Percentiles rank a stretch among this genome's conserved stretches.
Conservation (phyloP, 208 protist species). For the Crithidia fasciculata region DNA sequence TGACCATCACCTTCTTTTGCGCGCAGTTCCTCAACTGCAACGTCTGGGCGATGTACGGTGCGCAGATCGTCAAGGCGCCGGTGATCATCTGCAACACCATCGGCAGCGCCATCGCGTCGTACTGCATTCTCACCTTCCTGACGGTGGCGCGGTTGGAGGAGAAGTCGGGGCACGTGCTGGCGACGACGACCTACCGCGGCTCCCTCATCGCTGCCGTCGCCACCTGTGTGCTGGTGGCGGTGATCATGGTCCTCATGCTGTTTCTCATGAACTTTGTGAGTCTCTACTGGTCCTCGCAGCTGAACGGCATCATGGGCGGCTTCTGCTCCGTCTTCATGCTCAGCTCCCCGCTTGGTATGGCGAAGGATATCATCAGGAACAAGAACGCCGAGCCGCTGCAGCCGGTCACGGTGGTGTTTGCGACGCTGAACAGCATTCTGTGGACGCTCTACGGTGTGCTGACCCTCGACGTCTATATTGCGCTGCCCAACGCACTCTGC, state of each 20-base stretch:
- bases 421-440: conserved; percentile 55
- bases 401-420: conserved; percentile 53
- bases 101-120: conserved; percentile 52
- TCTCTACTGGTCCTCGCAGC: conserved; percentile 15
- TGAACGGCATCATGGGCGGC: conserved; percentile 59
- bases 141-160: conserved; percentile 58
- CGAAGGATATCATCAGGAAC: conserved; percentile 57
- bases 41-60: conserved; percentile 72
- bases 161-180: conserved; percentile 36
- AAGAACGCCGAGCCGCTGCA: conserved; percentile 66
- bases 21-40: conserved; percentile 69
- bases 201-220: conserved; percentile 21
- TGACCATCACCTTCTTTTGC: conserved; percentile 71
- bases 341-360: conserved; percentile 64
- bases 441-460: conserved; percentile 68
- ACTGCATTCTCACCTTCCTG: conserved; percentile 65
- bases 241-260: conserved; percentile 43
- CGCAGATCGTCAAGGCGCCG: conserved; percentile 29
- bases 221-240: conserved; percentile 19
- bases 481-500: conserved; percentile 57
- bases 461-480: conserved; percentile 48
- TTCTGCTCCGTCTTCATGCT: conserved; percentile 69
- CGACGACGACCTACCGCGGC: conserved; percentile 46
- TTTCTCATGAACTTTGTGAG: conserved; percentile 39
- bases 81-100: conserved; percentile 62